Conservation (phyloP, 2,329 filamentous ascomycete species). For the Cercospora brassicicola region DNA sequence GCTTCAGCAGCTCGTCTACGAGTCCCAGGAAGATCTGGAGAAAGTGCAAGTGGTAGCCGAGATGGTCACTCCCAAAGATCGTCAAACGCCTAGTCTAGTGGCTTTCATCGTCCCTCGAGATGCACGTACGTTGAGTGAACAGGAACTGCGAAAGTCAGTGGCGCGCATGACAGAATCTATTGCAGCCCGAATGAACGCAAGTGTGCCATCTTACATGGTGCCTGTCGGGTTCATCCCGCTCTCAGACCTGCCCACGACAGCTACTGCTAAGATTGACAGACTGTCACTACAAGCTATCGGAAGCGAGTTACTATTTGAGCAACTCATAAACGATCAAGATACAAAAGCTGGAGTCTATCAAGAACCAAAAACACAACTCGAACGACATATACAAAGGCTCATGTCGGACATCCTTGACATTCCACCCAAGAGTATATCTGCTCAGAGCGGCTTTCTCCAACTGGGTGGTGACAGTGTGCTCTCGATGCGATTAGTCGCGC, state of each 20-base stretch:
- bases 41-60: constrained; percentile 2
- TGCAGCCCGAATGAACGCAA: neutral
- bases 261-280: constrained; percentile 70
- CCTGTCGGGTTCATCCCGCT: constrained; percentile 70
- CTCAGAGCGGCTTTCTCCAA: constrained; percentile 44
- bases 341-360: neutral
- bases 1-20: neutral
- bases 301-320: constrained; percentile 31
- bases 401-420: neutral
- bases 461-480: constrained; percentile 49
- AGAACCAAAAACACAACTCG: neutral
- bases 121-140: neutral
- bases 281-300: constrained; percentile 50
- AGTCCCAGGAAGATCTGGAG: neutral
- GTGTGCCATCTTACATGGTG: constrained; percentile 39
- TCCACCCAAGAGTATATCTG: constrained; percentile 34
- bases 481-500: constrained; percentile 48
- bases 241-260: constrained; percentile 64
- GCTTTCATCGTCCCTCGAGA: neutral
- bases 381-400: neutral
- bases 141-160: neutral
- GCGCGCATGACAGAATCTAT: neutral
- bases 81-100: neutral
- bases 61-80: neutral
- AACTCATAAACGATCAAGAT: neutral